A percentile compares a stretch with the other conserved stretches of the same genome.
Conservation (phyloP, 2,329 filamentous ascomycete genomes). For the Ophiostoma triangulosporum region DNA sequence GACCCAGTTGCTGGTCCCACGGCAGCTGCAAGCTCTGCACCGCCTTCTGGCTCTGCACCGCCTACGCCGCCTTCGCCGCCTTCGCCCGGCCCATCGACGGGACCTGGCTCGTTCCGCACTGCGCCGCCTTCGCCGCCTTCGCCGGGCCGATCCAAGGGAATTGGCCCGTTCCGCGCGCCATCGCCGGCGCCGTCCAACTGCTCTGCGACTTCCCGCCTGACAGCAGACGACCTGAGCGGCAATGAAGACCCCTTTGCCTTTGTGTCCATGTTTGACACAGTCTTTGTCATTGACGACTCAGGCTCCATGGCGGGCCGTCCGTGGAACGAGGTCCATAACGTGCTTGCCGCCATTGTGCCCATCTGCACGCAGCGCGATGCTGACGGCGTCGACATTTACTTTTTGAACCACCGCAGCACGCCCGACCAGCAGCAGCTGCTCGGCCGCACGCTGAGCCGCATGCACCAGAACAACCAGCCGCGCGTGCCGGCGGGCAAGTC, state of each 20-base stretch:
- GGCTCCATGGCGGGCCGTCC: constrained; percentile 65
- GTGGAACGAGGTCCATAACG: constrained; percentile 62
- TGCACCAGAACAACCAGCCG: constrained; percentile 15
- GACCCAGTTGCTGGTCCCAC: neutral
- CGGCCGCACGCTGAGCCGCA: neutral
- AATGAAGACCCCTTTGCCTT: constrained; percentile 62
- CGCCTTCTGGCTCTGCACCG: no score
- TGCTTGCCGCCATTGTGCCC: constrained; percentile 61
- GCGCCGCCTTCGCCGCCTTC: no score
- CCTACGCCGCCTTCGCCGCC: no score
- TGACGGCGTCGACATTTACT: constrained; percentile 84
- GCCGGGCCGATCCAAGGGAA: no score
- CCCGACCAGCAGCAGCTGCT: constrained; percentile 6
- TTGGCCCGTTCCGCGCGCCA: constrained; percentile 5
- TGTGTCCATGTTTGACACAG: constrained; percentile 66
- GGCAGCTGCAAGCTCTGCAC: neutral
- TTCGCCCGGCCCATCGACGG: no score
- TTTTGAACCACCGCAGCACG: constrained; percentile 56
- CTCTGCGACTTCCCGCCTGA: constrained; percentile 8
- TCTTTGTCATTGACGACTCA: constrained; percentile 89
- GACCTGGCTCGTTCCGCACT: no score
- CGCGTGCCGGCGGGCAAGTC: constrained; percentile 24
- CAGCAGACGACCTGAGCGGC: constrained; percentile 20
- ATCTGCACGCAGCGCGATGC: constrained; percentile 68
- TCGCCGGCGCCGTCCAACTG: constrained; percentile 17